Evolutionary conservation across 805 yeast species (phyloP).

Genomic region (Wickerhamiella cacticola): DNA sequence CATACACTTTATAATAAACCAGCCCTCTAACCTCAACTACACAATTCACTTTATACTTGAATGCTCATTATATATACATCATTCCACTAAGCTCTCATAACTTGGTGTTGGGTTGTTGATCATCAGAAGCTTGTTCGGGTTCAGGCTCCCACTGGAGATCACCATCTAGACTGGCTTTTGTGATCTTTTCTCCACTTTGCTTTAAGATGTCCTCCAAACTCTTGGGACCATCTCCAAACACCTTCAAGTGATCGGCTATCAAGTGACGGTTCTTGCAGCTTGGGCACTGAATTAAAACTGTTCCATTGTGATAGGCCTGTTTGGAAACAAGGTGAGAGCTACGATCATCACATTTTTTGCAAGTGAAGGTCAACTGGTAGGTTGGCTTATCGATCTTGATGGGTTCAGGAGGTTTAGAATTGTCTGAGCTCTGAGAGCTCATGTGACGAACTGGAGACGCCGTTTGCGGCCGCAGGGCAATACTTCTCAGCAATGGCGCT

Average conservation of each 20-base stretch:
- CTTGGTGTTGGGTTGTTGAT: not conserved
- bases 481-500: not conserved
- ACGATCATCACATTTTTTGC: constrained; percentile 72
- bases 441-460: not conserved
- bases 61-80: too few species aligned
- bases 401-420: not conserved
- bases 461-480: not conserved
- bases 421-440: too few species aligned
- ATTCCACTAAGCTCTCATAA: not conserved
- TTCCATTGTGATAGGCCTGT: constrained; percentile 78
- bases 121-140: not conserved
- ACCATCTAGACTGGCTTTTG: constrained; percentile 48
- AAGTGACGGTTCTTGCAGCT: constrained; percentile 78
- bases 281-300: constrained; percentile 85
- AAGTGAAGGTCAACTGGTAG: constrained; percentile 81
- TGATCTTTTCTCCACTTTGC: constrained; percentile 64
- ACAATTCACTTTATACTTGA: too few species aligned
- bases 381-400: constrained; percentile 62
- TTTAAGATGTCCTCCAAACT: constrained; percentile 69
- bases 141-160: constrained; percentile 26
- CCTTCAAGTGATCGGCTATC: constrained; percentile 78
- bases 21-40: too few species aligned
- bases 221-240: constrained; percentile 65
- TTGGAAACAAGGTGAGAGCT: constrained; percentile 86
- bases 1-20: too few species aligned